These are phyloP conservation scores for Coleophoma cylindrospora DNA, from an alignment of 2,329 filamentous ascomycete genomes.

Conservation along the genomic window DNA sequence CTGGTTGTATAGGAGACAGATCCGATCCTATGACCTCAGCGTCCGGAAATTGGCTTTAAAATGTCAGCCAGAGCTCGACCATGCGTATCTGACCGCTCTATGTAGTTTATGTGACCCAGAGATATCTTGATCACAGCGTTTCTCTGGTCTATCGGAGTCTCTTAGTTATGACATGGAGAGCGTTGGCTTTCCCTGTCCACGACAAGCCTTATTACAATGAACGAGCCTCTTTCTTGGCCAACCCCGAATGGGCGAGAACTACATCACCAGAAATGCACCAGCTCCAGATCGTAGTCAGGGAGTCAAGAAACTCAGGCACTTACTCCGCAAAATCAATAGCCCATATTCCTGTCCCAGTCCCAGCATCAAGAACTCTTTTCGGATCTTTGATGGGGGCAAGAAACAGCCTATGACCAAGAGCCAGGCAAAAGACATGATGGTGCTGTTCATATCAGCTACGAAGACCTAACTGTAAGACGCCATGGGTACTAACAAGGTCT, in stretches of 20 bases:
- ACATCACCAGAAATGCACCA: too few species aligned
- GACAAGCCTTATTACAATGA: too few species aligned
- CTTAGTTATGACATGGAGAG: too few species aligned
- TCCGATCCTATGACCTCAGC: constrained; percentile 18
- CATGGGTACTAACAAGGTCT: constrained; percentile 16
- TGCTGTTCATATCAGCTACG: background rate
- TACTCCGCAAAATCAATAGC: constrained; percentile 2
- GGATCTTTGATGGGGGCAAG: constrained; percentile 16
- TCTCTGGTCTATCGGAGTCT: too few species aligned
- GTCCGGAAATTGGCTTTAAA: constrained; percentile 11
- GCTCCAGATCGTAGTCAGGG: too few species aligned
- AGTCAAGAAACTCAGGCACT: background rate
- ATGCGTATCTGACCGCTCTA: too few species aligned
- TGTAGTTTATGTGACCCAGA: too few species aligned
- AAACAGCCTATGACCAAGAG: constrained; percentile 17
- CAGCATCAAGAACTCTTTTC: constrained; percentile 15
- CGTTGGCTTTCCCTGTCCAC: too few species aligned
- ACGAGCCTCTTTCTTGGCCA: too few species aligned
- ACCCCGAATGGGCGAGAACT: too few species aligned
- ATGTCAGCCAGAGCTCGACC: background rate
- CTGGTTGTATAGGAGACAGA: constrained; percentile 20
- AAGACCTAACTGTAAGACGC: too few species aligned
- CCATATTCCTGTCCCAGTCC: constrained; percentile 6
- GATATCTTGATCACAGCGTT: too few species aligned
- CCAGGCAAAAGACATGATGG: constrained; percentile 19